Evolutionary conservation across 257 asterid genomes (phyloP).

Genomic region (Marsdenia floribunda): DNA sequence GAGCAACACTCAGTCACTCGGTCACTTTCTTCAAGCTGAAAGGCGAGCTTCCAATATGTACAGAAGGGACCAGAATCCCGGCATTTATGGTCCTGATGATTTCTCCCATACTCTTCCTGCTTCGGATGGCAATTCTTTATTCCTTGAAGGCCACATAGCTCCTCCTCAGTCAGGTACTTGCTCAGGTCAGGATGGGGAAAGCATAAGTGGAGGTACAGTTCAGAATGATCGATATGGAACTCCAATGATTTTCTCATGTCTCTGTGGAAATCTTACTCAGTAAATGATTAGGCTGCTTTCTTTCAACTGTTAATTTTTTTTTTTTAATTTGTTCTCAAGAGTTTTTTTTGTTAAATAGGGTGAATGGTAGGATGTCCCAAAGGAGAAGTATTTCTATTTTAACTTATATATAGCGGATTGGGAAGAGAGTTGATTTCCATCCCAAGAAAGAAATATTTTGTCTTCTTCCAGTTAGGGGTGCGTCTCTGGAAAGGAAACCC

Average conservation of each 20-base stretch:
- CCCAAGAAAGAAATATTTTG: neutral
- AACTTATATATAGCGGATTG: no score
- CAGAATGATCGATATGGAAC: slow-evolving; percentile 37
- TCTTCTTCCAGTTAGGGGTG: neutral
- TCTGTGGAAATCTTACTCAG: slow-evolving; percentile 49
- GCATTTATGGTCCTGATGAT: slow-evolving; percentile 39
- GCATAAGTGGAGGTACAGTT: slow-evolving; percentile 29
- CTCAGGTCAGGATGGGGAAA: slow-evolving; percentile 13
- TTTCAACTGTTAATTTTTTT: neutral
- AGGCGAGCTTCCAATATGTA: slow-evolving; percentile 37
- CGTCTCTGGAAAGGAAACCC: neutral
- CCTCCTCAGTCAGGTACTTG: slow-evolving; percentile 34
- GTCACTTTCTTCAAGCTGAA: slow-evolving; percentile 67
- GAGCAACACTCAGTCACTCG: slow-evolving; percentile 45
- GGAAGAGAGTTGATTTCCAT: neutral
- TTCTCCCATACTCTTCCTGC: slow-evolving; percentile 27
- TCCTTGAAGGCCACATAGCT: slow-evolving; percentile 40
- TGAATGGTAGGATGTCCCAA: neutral
- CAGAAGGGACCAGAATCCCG: slow-evolving; percentile 24
- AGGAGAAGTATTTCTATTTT: neutral
- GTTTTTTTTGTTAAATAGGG: neutral
- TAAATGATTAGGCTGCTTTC: slow-evolving; percentile 11
- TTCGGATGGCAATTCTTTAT: slow-evolving; percentile 33
- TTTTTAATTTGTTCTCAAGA: neutral
- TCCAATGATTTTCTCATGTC: slow-evolving; percentile 45